Evolutionary conservation across 768 basidiomycete genomes (phyloP), one percentile per base, ranked within the genome.

Genomic region (Trametes sanguinea): DNA sequence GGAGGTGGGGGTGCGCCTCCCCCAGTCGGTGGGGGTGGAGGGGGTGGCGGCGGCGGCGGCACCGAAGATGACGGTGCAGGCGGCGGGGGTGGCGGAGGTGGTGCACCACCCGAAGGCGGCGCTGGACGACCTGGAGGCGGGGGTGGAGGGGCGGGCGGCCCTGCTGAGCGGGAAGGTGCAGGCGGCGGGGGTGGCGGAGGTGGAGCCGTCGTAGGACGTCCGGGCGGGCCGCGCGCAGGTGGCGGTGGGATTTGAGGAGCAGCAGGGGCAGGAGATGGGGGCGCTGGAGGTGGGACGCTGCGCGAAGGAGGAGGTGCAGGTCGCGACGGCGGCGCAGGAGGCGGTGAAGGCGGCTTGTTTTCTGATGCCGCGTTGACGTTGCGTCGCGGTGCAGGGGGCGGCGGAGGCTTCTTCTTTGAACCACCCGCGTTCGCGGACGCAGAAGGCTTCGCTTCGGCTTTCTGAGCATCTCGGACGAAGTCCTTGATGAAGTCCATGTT

Each of bases 401-500:
- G 70, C 9, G 76, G 76, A 0, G 67, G 65, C 55, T 70, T 76
- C 68, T 79, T 72, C 65, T 73, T 69, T 50, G 65, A 57, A 7
- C 61, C 57, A 3, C 76, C 70, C 57, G 66, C 67, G 58, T 30
- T 32, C 14, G 67, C 39, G 50, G 66, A 51, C 16, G 63, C 60
- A n/a, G 55, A n/a, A 6, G 62, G 33, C 11, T 46, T 53, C 69
- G 69, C 43, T 9, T 33, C 69, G n/a, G 45, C 63, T 53, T 60
- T 71, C 64, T 77, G 80, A 57, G 77, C 78, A 13, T 89, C 68
- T 64, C 84, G 78, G 29, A 94, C 82, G 69, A 87, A 99, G 65
- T 88, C 81, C 70, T 88, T 88, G 76, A 99, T 96, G 72, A 94
- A 98, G 64, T 92, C 89, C 77, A 89, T 89, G 68, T 98, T 88